Percentiles rank a stretch among this genome's conserved stretches.
Conservation (phyloP, 495 filamentous ascomycete species). For the Rostrohypoxylon terebratum region DNA sequence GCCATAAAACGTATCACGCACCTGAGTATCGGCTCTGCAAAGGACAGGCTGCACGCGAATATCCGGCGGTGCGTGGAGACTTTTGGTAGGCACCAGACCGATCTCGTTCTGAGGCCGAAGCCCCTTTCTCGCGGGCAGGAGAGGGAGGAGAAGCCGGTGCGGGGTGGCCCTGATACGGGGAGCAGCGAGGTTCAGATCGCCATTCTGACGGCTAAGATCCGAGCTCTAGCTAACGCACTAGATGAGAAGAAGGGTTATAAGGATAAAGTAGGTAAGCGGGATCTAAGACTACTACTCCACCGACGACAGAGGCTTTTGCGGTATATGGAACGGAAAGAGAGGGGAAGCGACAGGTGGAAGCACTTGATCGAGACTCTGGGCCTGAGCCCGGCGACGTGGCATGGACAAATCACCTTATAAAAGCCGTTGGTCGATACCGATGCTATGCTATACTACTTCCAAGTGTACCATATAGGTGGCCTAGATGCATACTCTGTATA, state of each 20-base stretch:
- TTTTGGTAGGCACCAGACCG: conserved; percentile 94
- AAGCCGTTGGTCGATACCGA: conserved; percentile 4
- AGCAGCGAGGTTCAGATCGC: conserved; percentile 96
- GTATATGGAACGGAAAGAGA: conserved; percentile 89
- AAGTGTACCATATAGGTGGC: conserved; percentile 42
- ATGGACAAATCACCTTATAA: conserved; percentile 82
- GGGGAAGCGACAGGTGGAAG: conserved; percentile 89
- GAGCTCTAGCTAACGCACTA: conserved; percentile 75
- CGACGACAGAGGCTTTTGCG: conserved; percentile 85
- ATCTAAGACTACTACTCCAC: conserved; percentile 86
- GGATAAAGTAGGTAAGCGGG: conserved; percentile 95
- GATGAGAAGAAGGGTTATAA: conserved; percentile 65
- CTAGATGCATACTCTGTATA: conserved; percentile 45
- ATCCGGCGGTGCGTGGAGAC: conserved; percentile 83
- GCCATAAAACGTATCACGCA: conserved; percentile 82
- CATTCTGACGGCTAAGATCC: conserved; percentile 95
- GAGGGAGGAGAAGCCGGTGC: conserved; percentile 65
- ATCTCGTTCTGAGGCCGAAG: conserved; percentile 70
- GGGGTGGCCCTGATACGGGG: conserved; percentile 90
- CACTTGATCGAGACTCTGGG: conserved; percentile 84
- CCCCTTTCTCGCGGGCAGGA: conserved; percentile 54
- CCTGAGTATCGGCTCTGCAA: conserved; percentile 77
- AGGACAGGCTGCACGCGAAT: conserved; percentile 82
- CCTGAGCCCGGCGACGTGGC: conserved; percentile 86
- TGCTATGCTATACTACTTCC: conserved; percentile 27